phyloP scores from a whole-genome alignment of 148 eudicot species.

The Cornus suecica region DNA sequence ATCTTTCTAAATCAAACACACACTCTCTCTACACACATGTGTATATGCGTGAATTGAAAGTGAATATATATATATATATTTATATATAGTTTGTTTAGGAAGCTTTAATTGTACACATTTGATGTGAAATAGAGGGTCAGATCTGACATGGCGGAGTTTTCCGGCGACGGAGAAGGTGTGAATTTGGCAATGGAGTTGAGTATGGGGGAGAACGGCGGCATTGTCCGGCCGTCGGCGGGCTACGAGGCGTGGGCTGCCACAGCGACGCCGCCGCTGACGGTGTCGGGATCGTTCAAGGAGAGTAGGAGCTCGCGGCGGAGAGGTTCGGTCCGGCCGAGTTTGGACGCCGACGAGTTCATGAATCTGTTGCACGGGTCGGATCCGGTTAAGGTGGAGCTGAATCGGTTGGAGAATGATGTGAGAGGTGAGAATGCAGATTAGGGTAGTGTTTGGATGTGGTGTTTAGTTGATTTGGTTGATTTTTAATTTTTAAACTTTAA shows the following conservation, averaged over 20 bases:
- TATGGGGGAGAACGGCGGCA: constrained; percentile 22
- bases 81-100: neutral
- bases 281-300: constrained; percentile 63
- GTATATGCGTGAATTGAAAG: no score
- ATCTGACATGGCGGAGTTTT: constrained; percentile 44
- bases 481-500: no score
- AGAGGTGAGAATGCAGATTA: constrained; percentile 55
- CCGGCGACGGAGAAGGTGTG: constrained; percentile 29
- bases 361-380: constrained; percentile 88
- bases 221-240: constrained; percentile 20
- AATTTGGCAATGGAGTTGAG: constrained; percentile 13
- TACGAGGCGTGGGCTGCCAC: neutral
- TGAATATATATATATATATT: no score
- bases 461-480: neutral
- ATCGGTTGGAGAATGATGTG: constrained; percentile 86
- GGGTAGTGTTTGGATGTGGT: neutral
- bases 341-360: constrained; percentile 76
- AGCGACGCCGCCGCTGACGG: constrained; percentile 36
- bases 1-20: constrained; percentile 8
- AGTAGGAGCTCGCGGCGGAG: constrained; percentile 49
- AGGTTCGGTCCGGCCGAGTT: constrained; percentile 55
- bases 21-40: neutral
- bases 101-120: constrained; percentile 7
- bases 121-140: constrained; percentile 28
- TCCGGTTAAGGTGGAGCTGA: constrained; percentile 92